phyloP scores from a whole-genome alignment of 306 rosid genomes.

The Citrullus amarus region DNA sequence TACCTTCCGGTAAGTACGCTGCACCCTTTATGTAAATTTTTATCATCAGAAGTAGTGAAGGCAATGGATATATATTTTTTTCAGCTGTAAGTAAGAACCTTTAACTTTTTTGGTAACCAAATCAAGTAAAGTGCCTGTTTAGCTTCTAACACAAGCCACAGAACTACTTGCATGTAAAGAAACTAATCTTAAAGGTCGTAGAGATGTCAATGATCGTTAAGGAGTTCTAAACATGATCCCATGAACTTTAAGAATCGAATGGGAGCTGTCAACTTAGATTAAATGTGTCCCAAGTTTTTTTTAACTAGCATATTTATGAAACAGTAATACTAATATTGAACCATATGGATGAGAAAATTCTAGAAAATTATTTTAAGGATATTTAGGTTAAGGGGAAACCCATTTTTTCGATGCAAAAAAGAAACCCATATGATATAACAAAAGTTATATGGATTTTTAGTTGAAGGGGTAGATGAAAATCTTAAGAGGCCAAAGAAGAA shows the following conservation, averaged over 20 bases:
- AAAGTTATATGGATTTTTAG: neutral
- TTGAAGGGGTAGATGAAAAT: neutral
- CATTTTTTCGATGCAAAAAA: neutral
- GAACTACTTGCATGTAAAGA: neutral
- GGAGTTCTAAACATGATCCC: neutral
- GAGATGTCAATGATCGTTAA: neutral
- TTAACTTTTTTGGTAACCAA: neutral
- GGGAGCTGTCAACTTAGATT: neutral
- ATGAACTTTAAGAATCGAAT: neutral
- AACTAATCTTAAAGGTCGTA: neutral
- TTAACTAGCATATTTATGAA: neutral
- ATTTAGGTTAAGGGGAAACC: neutral
- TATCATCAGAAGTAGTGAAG: neutral
- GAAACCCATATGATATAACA: neutral
- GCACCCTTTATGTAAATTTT: neutral
- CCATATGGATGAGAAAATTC: neutral
- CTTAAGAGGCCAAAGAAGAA: neutral
- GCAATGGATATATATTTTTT: neutral
- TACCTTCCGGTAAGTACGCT: constrained; percentile 72
- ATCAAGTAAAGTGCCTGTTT: neutral
- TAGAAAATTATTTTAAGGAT: neutral
- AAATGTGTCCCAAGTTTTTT: neutral
- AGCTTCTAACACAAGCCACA: neutral
- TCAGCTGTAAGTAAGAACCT: neutral
- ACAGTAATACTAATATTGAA: neutral